A percentile compares a stretch with the other conserved stretches of the same genome.
These are phyloP conservation scores for Acanthamoeba castellanii DNA, from an alignment of 208 protist genomes.

Conservation along the genomic window DNA sequence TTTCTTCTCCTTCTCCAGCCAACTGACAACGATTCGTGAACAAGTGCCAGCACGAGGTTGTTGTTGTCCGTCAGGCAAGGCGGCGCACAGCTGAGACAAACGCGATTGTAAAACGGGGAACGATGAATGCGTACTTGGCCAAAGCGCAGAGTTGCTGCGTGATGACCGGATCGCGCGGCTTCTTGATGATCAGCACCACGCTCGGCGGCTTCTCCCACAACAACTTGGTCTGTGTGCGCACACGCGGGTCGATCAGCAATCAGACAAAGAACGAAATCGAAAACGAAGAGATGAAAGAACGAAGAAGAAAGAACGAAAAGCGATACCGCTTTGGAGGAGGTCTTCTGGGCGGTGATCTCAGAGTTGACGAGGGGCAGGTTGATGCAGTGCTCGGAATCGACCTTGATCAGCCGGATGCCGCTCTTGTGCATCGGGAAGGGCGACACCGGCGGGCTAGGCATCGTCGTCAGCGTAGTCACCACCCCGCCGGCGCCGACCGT, in stretches of 20 bases:
- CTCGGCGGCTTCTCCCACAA: slow-evolving; percentile 79
- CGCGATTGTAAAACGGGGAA: neutral
- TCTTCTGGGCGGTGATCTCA: slow-evolving; percentile 22
- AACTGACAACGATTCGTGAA: neutral
- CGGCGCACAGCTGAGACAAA: no score
- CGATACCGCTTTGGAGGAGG: slow-evolving; percentile 55
- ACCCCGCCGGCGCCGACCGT: neutral
- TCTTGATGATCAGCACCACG: slow-evolving; percentile 86
- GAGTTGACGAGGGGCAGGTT: slow-evolving; percentile 38
- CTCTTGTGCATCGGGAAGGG: neutral
- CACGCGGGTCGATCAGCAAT: neutral
- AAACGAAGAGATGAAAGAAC: neutral
- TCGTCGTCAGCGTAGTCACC: neutral
- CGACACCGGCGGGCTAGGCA: neutral
- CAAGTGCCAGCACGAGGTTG: neutral
- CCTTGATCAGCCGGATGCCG: slow-evolving; percentile 50
- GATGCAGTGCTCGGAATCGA: slow-evolving; percentile 46
- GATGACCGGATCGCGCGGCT: slow-evolving; percentile 77
- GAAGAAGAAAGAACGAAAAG: neutral
- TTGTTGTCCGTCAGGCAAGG: neutral
- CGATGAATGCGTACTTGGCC: neutral
- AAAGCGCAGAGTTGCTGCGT: slow-evolving; percentile 54
- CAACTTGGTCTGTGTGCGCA: slow-evolving; percentile 70
- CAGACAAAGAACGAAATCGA: neutral
- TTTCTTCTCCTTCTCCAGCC: slow-evolving; percentile 44